phyloP scores from a whole-genome alignment of 768 basidiomycete species.

The Hygrocybe coccinea region DNA sequence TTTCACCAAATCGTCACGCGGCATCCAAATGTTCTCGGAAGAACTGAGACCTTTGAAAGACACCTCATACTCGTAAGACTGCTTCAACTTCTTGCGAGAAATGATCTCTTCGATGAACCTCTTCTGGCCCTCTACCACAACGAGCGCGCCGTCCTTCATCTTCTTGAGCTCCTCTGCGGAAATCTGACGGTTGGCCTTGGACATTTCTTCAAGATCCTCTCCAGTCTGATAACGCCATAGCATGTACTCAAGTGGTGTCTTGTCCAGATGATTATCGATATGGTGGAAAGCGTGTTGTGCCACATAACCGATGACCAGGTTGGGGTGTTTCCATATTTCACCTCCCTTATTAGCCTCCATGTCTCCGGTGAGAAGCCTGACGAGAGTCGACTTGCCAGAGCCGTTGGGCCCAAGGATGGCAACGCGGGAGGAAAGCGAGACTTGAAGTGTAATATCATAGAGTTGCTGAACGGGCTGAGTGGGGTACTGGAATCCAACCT shows the following conservation, averaged over 20 bases:
- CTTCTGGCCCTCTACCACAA: constrained; percentile 92
- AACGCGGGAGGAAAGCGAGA: constrained; percentile 96
- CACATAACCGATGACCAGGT: constrained; percentile 98
- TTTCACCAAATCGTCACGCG: constrained; percentile 95
- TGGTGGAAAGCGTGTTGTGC: constrained; percentile 99
- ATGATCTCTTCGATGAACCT: constrained; percentile 89
- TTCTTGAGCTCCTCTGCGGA: constrained; percentile 83
- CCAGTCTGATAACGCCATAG: constrained; percentile 99
- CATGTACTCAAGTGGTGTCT: constrained; percentile 99
- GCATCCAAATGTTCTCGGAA: constrained; percentile 96
- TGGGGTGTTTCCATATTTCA: constrained; percentile 99
- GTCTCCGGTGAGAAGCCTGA: constrained; percentile 95
- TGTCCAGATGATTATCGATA: constrained; percentile 97
- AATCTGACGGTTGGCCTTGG: constrained; percentile 85
- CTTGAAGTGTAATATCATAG: constrained; percentile 92
- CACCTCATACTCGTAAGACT: constrained; percentile 97
- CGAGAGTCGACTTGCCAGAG: constrained; percentile 95
- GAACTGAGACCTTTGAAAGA: constrained; percentile 93
- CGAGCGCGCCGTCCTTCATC: constrained; percentile 91
- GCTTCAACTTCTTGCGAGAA: constrained; percentile 95
- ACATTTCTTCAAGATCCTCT: constrained; percentile 96
- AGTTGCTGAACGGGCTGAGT: constrained; percentile 81
- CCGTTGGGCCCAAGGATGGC: constrained; percentile 98
- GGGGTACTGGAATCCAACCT: constrained; percentile 96
- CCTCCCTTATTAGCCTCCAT: constrained; percentile 95